Evolutionary conservation across 2,329 filamentous ascomycete genomes (phyloP), one percentile per base, ranked within the genome.

Genomic region (Stachybotrys chlorohalonatus): DNA sequence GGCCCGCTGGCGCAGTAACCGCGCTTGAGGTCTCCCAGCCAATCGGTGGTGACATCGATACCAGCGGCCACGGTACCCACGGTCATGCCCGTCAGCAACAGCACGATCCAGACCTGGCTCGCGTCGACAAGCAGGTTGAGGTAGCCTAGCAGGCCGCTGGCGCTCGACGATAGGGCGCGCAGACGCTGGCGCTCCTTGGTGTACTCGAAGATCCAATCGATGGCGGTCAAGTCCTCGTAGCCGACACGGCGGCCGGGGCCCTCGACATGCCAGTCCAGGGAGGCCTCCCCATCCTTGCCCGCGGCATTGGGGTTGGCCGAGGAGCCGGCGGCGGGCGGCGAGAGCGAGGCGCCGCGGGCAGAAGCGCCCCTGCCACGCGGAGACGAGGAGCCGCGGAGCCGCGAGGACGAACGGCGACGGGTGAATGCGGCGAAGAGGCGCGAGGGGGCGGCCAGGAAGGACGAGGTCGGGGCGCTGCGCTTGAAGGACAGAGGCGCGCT

Each of bases 141-240:
- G 63, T 90, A 84, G 11, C 91, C 90, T 17, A 92, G 57, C 6
- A 96, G 61, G 0, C 91, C 89, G 17, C 82, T 78, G 7, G 84
- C 81, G 62, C 81, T 83, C 0, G 87, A 82, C 54, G 84, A 82
- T 17, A 99, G 76, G 32, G 87, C 81, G n/a, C 90, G 83, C 64
- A 95, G 75, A 30, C 94, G 84, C 69, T 95, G 90, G 17, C 94
- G 84, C 73, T 99, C 94, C 70, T 96, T 96, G 53, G 89, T 94
- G 67, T 97, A 96, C 71, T 99, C 94, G 64, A 96, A 97, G 67
- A 97, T 97, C 94, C 94, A 99, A 75, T 99, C 94, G 68, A 99
- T 99, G 56, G 94, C 93, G 15, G 93, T 96, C 68, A 96, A 78
- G 72, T 99, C 89, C 66, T 96, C 93, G 73, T 99, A 99, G 54